A percentile compares a stretch with the other conserved stretches of the same genome.
phyloP scores from a whole-genome alignment of 306 rosid genomes.

The Fragaria ananassa region DNA sequence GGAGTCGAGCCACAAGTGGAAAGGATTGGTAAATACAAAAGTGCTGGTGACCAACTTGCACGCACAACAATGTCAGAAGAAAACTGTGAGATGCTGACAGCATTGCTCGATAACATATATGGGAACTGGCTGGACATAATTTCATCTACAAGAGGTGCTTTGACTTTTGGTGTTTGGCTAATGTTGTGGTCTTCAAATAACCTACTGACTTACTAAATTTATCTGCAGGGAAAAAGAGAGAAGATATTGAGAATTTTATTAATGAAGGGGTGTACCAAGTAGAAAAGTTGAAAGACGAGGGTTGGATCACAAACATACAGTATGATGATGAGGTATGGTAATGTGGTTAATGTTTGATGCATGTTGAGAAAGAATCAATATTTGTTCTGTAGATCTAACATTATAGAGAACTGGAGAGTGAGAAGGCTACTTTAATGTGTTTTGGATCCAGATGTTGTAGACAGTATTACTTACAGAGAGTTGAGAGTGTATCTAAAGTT shows the following conservation, averaged over 20 bases:
- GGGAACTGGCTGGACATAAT: slow-evolving; percentile 84
- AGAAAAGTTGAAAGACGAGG: slow-evolving; percentile 81
- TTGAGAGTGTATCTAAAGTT: slow-evolving; percentile 11
- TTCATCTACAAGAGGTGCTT: slow-evolving; percentile 73
- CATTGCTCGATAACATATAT: slow-evolving; percentile 83
- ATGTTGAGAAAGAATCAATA: slow-evolving; percentile 11
- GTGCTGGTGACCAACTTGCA: slow-evolving; percentile 84
- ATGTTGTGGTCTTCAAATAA: slow-evolving; percentile 24
- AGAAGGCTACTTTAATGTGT: slow-evolving; percentile 13
- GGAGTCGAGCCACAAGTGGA: slow-evolving; percentile 92
- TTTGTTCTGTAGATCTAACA: slow-evolving; percentile 5
- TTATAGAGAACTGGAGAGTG: slow-evolving; percentile 6
- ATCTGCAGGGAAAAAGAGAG: slow-evolving; percentile 63
- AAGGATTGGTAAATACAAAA: slow-evolving; percentile 92
- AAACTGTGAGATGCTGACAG: slow-evolving; percentile 74
- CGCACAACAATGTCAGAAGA: slow-evolving; percentile 73
- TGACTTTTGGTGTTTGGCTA: slow-evolving; percentile 28
- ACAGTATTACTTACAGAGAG: slow-evolving; percentile 6
- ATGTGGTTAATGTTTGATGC: slow-evolving; percentile 17
- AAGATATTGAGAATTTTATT: slow-evolving; percentile 66
- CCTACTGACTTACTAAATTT: slow-evolving; percentile 24
- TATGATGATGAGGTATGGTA: slow-evolving; percentile 86
- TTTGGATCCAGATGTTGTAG: slow-evolving; percentile 11
- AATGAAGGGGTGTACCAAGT: slow-evolving; percentile 81
- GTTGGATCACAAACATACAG: slow-evolving; percentile 70